Evolutionary conservation across 108 stramenopile genomes (phyloP).

Genomic region (Discostella stelligeroides): DNA sequence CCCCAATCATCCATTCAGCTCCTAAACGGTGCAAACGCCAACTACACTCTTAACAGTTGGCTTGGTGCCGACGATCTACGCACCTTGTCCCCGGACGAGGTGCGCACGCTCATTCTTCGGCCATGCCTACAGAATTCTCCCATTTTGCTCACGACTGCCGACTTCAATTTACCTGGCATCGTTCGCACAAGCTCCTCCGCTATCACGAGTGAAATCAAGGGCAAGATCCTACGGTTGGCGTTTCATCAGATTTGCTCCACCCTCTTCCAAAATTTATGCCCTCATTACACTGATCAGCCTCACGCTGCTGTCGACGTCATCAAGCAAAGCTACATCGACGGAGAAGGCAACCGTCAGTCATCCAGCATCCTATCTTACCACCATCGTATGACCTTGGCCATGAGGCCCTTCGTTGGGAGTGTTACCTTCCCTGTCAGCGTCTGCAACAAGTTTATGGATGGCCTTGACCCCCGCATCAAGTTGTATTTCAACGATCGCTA

Average conservation of each 20-base stretch:
- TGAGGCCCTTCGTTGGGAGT: not conserved
- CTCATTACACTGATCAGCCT: not conserved
- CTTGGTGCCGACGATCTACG: no score
- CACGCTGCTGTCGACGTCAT: not conserved
- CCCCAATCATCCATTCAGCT: no score
- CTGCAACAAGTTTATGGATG: no score
- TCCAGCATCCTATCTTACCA: not conserved
- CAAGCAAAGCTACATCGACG: not conserved
- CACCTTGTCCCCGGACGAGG: no score
- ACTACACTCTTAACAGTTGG: no score
- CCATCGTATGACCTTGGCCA: not conserved
- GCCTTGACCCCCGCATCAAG: not conserved
- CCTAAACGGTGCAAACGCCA: no score
- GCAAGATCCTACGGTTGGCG: not conserved
- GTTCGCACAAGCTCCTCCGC: no score
- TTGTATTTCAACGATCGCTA: not conserved
- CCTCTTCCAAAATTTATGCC: not conserved
- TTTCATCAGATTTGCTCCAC: not conserved
- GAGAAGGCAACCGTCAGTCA: not conserved
- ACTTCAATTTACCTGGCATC: no score
- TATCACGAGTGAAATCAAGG: not conserved
- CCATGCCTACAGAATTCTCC: no score
- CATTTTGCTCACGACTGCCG: no score
- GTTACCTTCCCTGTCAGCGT: not conserved
- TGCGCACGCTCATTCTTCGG: no score